These are phyloP conservation scores for Lipomyces sp. DNA, from an alignment of 805 yeast genomes.

Conservation along the genomic window DNA sequence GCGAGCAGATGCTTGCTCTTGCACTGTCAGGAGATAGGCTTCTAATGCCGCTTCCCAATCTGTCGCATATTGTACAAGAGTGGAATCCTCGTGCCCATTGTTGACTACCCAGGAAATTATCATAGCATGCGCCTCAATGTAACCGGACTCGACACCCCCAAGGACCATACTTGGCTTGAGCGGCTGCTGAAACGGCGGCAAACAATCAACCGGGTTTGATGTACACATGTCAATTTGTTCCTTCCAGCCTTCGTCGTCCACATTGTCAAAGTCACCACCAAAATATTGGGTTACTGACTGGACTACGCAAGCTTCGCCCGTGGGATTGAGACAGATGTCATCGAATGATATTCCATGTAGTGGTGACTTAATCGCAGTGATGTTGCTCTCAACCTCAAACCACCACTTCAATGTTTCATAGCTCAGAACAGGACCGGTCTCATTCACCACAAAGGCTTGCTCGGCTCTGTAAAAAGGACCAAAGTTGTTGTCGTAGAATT, in stretches of 20 bases:
- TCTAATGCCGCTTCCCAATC: slow-evolving; percentile 79
- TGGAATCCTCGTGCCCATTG: slow-evolving; percentile 54
- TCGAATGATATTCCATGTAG: slow-evolving; percentile 50
- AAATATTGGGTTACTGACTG: slow-evolving; percentile 92
- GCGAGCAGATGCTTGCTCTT: slow-evolving; percentile 52
- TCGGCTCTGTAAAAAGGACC: slow-evolving; percentile 92
- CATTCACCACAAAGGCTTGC: slow-evolving; percentile 75
- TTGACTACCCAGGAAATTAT: slow-evolving; percentile 74
- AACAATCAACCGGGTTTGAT: slow-evolving; percentile 81
- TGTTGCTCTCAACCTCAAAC: slow-evolving; percentile 73
- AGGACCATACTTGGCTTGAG: slow-evolving; percentile 72
- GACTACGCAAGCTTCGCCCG: slow-evolving; percentile 76
- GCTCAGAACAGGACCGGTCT: slow-evolving; percentile 68
- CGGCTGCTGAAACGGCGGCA: slow-evolving; percentile 92
- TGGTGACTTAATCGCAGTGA: slow-evolving; percentile 46
- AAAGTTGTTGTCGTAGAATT: slow-evolving; percentile 74
- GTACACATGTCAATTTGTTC: slow-evolving; percentile 63
- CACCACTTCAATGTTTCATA: slow-evolving; percentile 84
- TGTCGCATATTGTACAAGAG: slow-evolving; percentile 52
- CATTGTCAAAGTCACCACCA: slow-evolving; percentile 59
- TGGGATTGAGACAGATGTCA: slow-evolving; percentile 83
- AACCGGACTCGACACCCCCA: slow-evolving; percentile 58
- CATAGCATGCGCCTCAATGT: slow-evolving; percentile 70
- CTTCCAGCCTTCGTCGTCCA: slow-evolving; percentile 63
- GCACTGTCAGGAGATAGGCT: slow-evolving; percentile 53